Evolutionary conservation across 2,329 filamentous ascomycete species (phyloP).

Genomic region (Ustilaginoidea virens): DNA sequence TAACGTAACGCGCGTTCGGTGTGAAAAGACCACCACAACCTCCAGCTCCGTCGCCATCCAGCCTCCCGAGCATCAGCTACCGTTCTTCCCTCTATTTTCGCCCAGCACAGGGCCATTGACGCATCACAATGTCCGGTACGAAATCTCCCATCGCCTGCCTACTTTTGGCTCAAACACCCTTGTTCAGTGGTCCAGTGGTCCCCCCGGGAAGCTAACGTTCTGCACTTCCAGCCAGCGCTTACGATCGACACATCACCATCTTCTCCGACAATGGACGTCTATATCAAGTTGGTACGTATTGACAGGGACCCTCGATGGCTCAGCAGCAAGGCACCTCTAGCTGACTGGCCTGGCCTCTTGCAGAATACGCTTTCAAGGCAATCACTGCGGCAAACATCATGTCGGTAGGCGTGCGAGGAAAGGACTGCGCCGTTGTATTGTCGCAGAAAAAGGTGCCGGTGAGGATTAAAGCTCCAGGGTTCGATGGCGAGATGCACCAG

Average conservation of each 20-base stretch:
- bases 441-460: constrained; percentile 99
- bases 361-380: constrained; percentile 99
- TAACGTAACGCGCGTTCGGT: constrained; percentile 32
- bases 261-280: constrained; percentile 97
- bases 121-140: constrained; percentile 37
- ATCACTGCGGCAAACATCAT: constrained; percentile 99
- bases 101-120: constrained; percentile 9
- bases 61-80: too few relatives aligned
- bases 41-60: constrained; percentile 4
- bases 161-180: neutral
- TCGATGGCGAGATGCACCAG: too few relatives aligned
- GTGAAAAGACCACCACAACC: too few relatives aligned
- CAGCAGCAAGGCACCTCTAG: too few relatives aligned
- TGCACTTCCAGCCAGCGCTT: constrained; percentile 46
- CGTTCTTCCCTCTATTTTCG: neutral
- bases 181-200: too few relatives aligned
- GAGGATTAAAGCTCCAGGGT: too few relatives aligned
- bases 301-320: too few relatives aligned
- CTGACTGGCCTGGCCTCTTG: constrained; percentile 5
- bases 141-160: constrained; percentile 3
- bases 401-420: constrained; percentile 87
- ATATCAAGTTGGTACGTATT: constrained; percentile 98
- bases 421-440: constrained; percentile 91
- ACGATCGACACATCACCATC: constrained; percentile 98
- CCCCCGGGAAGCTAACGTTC: constrained; percentile 10